A percentile compares a stretch with the other conserved stretches of the same genome.
These are phyloP conservation scores for Suillus variegatus DNA, from an alignment of 768 basidiomycete genomes.

Conservation along the genomic window DNA sequence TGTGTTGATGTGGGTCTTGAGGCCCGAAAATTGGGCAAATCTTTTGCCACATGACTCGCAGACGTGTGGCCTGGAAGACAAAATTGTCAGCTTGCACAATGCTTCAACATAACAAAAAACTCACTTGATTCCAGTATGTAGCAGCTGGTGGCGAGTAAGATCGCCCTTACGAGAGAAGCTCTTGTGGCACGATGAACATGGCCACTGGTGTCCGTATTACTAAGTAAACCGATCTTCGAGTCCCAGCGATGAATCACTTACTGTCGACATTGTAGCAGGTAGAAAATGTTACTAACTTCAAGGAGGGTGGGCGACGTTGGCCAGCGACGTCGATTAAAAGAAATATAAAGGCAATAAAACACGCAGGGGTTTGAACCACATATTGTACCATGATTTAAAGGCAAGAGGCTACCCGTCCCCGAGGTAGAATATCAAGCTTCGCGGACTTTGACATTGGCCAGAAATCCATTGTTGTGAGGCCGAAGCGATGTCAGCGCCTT, in stretches of 20 bases:
- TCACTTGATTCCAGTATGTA: conserved; percentile 55
- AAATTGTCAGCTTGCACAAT: conserved; percentile 4
- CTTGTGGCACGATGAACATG: conserved; percentile 48
- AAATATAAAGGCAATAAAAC: conserved; percentile 15
- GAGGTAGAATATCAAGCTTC: conserved; percentile 13
- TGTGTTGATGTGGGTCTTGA: conserved; percentile 63
- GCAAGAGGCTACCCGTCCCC: conserved; percentile 11
- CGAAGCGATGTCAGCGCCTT: conserved; percentile 3
- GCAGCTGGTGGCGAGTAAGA: conserved; percentile 53
- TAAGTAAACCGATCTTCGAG: neutral
- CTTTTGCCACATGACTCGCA: conserved; percentile 54
- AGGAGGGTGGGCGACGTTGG: conserved; percentile 39
- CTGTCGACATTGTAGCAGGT: conserved; percentile 1
- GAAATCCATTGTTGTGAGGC: conserved; percentile 25
- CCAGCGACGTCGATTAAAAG: conserved; percentile 43
- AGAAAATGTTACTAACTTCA: conserved; percentile 8
- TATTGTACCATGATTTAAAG: conserved; percentile 22
- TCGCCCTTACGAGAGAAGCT: conserved; percentile 60
- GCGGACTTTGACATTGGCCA: conserved; percentile 11
- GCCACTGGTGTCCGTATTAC: conserved; percentile 27
- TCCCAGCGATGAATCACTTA: neutral
- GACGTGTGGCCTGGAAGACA: conserved; percentile 44
- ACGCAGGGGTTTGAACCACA: conserved; percentile 7
- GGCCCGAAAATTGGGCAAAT: conserved; percentile 60
- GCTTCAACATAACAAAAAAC: conserved; percentile 8